phyloP scores from a whole-genome alignment of 805 yeast species.

The Yarrowia porcina region DNA sequence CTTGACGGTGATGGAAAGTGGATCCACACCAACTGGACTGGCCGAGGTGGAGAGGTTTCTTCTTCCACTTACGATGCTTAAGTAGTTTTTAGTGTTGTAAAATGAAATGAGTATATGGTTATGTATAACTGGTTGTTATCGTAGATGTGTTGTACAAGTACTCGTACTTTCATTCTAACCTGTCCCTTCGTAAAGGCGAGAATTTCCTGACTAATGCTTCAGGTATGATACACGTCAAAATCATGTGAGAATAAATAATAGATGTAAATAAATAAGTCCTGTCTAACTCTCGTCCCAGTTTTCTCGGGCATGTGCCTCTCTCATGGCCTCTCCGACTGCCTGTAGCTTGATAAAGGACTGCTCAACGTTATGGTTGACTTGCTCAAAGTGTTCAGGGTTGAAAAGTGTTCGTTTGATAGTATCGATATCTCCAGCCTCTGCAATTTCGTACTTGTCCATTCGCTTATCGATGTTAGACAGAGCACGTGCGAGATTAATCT shows the following conservation, averaged over 20 bases:
- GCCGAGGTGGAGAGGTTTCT: conserved; percentile 96
- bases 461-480: conserved; percentile 39
- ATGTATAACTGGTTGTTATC: background rate
- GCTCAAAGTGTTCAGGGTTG: conserved; percentile 52
- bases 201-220: too few relatives aligned
- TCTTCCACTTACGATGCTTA: conserved; percentile 93
- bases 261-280: too few relatives aligned
- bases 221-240: too few relatives aligned
- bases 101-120: conserved; percentile 17
- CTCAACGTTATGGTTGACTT: conserved; percentile 49
- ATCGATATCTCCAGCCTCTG: conserved; percentile 39
- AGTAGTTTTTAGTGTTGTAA: conserved; percentile 29
- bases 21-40: conserved; percentile 99
- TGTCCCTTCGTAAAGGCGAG: too few relatives aligned
- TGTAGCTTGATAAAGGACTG: conserved; percentile 50
- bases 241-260: too few relatives aligned
- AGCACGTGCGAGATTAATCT: conserved; percentile 46
- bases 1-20: conserved; percentile 74
- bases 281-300: conserved; percentile 17
- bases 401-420: conserved; percentile 41
- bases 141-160: background rate
- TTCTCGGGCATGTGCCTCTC: conserved; percentile 34
- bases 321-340: conserved; percentile 47
- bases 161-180: too few relatives aligned
- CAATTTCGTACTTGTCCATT: conserved; percentile 36